Base-by-base conservation (phyloP, 2,329 filamentous ascomycete species). In the Botrytis galanthina region DNA sequence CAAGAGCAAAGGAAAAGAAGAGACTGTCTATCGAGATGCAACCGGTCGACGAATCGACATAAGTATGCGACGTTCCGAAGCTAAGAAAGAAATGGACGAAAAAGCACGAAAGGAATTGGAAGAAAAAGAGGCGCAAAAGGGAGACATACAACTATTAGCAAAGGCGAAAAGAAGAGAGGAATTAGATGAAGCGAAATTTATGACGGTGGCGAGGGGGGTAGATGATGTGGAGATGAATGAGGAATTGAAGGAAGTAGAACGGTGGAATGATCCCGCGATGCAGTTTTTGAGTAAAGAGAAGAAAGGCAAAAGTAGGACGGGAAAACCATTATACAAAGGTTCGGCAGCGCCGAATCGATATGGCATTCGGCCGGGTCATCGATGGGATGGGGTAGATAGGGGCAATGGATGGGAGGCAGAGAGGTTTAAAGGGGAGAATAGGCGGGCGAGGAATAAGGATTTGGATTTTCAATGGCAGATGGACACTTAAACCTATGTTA, bases 361-460 rank as follows among this genome's bases (percentile, higher is more conserved):
- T 84, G 93, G 93, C 1, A 98, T 99, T 75, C 87, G 91, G 75
- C 96, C 96, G 0, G 97, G 96, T 0, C 94, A 97, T 84, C 87
- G 93, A 76, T 99, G 96, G 96, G 96, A 99, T 85, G 96, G 97
- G 9, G 96, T 99, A 29, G 96, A 99, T 85, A 87, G 96, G 77
- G 87, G 93, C 32, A 99, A 94, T 83, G 95, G 95, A 0, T 98
- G 98, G 81, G 96, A 99, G 84, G 92, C 89, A 75, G 92, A 98
- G 81, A 92, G 95, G 84, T 98, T 98, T 84, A 94, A 92, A 81
- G 93, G 94, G 3, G 85, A 95, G 77, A 98, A 98, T 82, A 86
- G 90, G 77, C 89, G 89, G 77, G 90, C 91, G 79, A 90, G 94
- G 81, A 90, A 92, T 78, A 92, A 93, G 82, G 91, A 91, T 46